Base-by-base conservation (phyloP, 805 yeast genomes). In the Saccharomycopsis amapae region DNA sequence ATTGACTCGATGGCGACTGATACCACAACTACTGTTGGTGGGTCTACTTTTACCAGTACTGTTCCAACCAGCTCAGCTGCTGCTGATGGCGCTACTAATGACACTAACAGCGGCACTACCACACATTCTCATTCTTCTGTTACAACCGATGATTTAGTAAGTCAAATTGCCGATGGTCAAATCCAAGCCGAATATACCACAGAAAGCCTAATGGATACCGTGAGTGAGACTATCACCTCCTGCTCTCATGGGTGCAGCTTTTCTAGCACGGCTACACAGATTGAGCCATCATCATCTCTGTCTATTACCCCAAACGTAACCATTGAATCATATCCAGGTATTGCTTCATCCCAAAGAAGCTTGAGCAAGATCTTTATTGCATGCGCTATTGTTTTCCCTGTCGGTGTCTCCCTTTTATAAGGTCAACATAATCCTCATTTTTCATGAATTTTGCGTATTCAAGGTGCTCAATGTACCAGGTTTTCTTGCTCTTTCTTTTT, bases 1-100 rank as follows among this genome's bases (percentile, higher is more conserved):
- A 51, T 58, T 33, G 44, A 53, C 40, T 45, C 50, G 23, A 26
- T 53, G 19, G 42, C 56, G 34, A 31, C 58, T 15, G 55, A 26
- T 33, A 20, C 40, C 28, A 41, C 44, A 15, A 40, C 44, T 7
- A 39, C 48, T 19, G 44, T 40, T 26, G 44, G 48, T 20, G 48
- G 43, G 4, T 15, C 35, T 15, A 45, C 49, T 22, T 40, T 40
- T 12, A 45, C 49, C 23, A 28, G 45, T 7, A 40, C 49, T 17
- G 22, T 57, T 26, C 54, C 61, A 49, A 51, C 65, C 36, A 5
- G 7, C 6, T 15, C 37, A 18, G 17, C 37, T 34, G 7, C 23
- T 15, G 17, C 37, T 18, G 22, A 34, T 18, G 31, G 23, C n/a
- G 22, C 40, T n/a, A 35, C 45, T 20, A 23, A 20, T 35, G 40